These are phyloP conservation scores for Poa annua DNA, from an alignment of 176 grass and related monocot species.

Conservation along the genomic window DNA sequence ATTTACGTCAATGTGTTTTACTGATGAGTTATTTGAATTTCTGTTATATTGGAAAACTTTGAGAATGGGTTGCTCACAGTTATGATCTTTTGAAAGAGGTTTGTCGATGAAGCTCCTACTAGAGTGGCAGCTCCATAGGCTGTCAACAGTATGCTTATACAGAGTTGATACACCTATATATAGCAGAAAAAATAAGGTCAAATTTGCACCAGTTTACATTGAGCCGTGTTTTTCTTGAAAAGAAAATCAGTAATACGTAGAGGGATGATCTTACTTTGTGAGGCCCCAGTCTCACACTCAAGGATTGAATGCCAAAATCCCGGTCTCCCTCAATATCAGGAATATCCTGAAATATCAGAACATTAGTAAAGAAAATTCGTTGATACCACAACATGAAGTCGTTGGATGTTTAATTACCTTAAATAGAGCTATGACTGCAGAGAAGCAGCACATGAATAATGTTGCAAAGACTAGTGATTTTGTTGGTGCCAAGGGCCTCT, in stretches of 20 bases:
- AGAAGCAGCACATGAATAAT: slow-evolving; percentile 89
- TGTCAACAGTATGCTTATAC: slow-evolving; percentile 65
- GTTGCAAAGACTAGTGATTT: slow-evolving; percentile 75
- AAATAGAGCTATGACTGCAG: slow-evolving; percentile 84
- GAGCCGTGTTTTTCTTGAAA: not conserved
- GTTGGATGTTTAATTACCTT: slow-evolving; percentile 67
- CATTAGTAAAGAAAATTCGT: not conserved
- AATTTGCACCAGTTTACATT: not conserved
- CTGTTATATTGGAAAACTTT: not conserved
- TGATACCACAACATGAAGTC: not conserved
- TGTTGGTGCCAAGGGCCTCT: slow-evolving; percentile 60
- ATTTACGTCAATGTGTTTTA: not conserved
- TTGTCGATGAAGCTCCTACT: slow-evolving; percentile 62
- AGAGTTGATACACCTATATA: slow-evolving; percentile 86
- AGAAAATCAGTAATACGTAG: not conserved
- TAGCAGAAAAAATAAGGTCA: not conserved
- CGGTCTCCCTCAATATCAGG: slow-evolving; percentile 84
- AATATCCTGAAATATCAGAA: slow-evolving; percentile 63
- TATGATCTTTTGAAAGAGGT: slow-evolving; percentile 42
- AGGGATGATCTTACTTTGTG: slow-evolving; percentile 52
- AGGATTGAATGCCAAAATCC: slow-evolving; percentile 76
- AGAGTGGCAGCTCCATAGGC: slow-evolving; percentile 76
- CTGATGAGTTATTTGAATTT: not conserved
- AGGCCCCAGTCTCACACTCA: slow-evolving; percentile 70
- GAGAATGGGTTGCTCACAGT: slow-evolving; percentile 52